phyloP scores from a whole-genome alignment of 1,139 yeast genomes.

The Taphrina confusa region DNA sequence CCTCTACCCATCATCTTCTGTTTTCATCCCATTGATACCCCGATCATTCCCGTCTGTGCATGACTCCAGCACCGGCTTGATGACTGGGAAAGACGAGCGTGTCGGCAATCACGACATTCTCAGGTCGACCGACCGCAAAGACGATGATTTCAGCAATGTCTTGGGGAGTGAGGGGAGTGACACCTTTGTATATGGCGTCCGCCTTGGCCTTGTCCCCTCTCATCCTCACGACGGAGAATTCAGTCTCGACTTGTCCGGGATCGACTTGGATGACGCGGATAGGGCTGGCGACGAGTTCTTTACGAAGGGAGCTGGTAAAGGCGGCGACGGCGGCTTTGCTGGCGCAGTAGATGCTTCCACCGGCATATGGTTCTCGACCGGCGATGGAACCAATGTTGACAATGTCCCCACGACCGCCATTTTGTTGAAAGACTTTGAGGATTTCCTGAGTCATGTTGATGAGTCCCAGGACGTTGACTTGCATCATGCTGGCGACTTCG shows the following conservation, averaged over 20 bases:
- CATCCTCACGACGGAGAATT: conserved; percentile 60
- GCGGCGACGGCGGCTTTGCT: conserved; percentile 79
- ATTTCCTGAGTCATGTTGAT: conserved; percentile 67
- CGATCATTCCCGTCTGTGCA: conserved; percentile 23
- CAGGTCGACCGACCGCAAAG: conserved; percentile 53
- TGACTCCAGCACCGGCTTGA: conserved; percentile 34
- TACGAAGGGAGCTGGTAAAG: conserved; percentile 72
- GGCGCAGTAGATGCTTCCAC: conserved; percentile 72
- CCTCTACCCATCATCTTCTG: background rate
- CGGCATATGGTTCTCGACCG: conserved; percentile 83
- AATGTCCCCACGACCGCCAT: conserved; percentile 65
- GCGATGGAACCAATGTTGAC: conserved; percentile 86
- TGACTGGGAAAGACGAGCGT: conserved; percentile 34
- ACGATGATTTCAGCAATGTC: conserved; percentile 83
- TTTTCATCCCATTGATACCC: background rate
- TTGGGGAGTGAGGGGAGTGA: conserved; percentile 70
- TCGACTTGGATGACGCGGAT: conserved; percentile 73
- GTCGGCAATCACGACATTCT: conserved; percentile 38
- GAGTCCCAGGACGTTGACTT: conserved; percentile 73
- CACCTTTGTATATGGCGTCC: conserved; percentile 68
- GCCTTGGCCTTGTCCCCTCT: conserved; percentile 71
- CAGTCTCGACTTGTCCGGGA: conserved; percentile 89
- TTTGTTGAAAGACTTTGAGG: conserved; percentile 58
- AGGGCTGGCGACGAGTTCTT: conserved; percentile 70
- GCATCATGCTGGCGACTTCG: conserved; percentile 63